Evolutionary conservation across 2,329 filamentous ascomycete species (phyloP), one percentile per base, ranked within the genome.

Genomic region (Trichoderma simmonsii): DNA sequence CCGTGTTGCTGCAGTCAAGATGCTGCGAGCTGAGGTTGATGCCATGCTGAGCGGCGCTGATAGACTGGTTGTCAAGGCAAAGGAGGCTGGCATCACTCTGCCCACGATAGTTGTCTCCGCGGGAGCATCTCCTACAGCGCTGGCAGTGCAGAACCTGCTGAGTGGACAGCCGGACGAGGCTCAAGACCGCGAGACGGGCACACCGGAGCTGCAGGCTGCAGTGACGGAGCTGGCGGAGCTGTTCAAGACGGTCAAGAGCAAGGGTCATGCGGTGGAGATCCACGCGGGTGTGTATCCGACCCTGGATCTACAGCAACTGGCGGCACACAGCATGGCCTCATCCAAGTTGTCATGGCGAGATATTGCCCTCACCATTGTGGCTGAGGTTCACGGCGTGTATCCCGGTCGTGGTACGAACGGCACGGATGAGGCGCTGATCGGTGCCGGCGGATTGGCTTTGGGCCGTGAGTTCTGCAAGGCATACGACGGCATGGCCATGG

Each of bases 231-330:
- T 79, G 12, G 72, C 76, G 1, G 43, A 66, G 8, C 70, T 79
- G 7, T 73, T 79, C 36, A 48, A 15, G 3, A 71, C 75, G 3
- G 75, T 84, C 72, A 82, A 77, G 66, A 77, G 74, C 70, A 77
- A 79, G 5, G 82, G 81, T 43, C 83, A 86, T 64, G 80, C 77
- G 1, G 84, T 94, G 30, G 92, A 94, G 78, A 83, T 94, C 2
- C 93, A 95, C 78, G 92, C 92, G 0, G 92, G 92, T 34, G 91
- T 93, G 3, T 95, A 95, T 78, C 89, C 92, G 0, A 85, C 90
- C 3, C 86, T 95, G 9, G 93, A 96, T 79, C 84, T 95, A 76
- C 93, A 96, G 79, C 93, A 96, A 79, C 84, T 95, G 2, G 90
- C 92, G 1, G 93, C 92, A 0, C 88, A 91, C 76, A 90, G 92